A percentile compares a stretch with the other conserved stretches of the same genome.
These are phyloP conservation scores for Fusarium subtropicale DNA, from an alignment of 2,329 filamentous ascomycete genomes.

Conservation along the genomic window DNA sequence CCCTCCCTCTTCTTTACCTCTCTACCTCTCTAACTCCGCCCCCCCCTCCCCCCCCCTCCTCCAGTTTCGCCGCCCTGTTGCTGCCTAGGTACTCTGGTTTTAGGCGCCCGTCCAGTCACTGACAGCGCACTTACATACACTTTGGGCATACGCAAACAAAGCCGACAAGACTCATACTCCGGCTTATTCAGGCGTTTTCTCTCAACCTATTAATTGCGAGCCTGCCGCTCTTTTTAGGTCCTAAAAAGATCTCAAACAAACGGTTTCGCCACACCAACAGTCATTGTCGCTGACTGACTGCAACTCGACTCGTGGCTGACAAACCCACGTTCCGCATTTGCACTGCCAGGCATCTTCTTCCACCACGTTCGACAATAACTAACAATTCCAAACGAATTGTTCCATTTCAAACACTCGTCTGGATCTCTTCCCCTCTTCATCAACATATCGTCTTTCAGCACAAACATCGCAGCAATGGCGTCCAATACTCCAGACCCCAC, in stretches of 20 bases:
- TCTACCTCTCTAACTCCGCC: too few species aligned
- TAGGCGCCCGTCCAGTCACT: conserved; percentile 42
- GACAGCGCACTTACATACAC: conserved; percentile 42
- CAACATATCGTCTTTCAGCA: conserved; percentile 25
- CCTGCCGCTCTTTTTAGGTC: conserved; percentile 33
- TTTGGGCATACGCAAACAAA: conserved; percentile 41
- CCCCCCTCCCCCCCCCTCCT: conserved; percentile 32
- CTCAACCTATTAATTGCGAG: conserved; percentile 37
- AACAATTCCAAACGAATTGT: conserved; percentile 36
- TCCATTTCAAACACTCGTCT: conserved; percentile 32
- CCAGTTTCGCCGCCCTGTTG: conserved; percentile 42
- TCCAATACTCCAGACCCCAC: conserved; percentile 40
- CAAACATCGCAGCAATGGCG: conserved; percentile 44
- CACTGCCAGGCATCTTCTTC: conserved; percentile 46
- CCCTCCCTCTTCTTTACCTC: too few species aligned
- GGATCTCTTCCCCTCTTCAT: conserved; percentile 25
- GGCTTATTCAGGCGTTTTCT: conserved; percentile 34
- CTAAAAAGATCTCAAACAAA: conserved; percentile 24
- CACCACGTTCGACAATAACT: conserved; percentile 48
- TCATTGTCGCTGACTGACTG: conserved; percentile 37
- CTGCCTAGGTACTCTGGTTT: conserved; percentile 40
- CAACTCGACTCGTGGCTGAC: conserved; percentile 49
- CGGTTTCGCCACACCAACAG: conserved; percentile 45
- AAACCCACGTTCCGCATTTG: conserved; percentile 49
- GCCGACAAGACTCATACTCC: conserved; percentile 38